Conservation (phyloP, 176 grass and related monocot species). For the Elymus sibiricus region DNA sequence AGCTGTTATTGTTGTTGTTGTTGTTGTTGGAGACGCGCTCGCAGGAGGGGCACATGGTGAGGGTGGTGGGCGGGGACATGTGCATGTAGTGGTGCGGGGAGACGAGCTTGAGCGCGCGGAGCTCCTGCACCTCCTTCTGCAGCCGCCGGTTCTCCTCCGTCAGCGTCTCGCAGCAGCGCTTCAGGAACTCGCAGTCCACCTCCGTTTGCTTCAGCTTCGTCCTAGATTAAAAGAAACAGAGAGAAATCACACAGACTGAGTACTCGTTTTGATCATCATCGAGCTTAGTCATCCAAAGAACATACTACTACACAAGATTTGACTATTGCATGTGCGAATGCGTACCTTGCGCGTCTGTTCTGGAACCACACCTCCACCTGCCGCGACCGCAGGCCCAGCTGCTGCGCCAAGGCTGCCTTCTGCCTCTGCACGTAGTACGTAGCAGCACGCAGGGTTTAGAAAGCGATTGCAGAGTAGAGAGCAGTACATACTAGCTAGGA, state of each 20-base stretch:
- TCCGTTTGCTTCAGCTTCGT: slow-evolving; percentile 97
- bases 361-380: slow-evolving; percentile 98
- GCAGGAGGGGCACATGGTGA: slow-evolving; percentile 93
- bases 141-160: slow-evolving; percentile 89
- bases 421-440: slow-evolving; percentile 50
- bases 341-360: slow-evolving; percentile 87
- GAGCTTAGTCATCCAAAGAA: background rate
- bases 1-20: background rate
- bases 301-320: no score
- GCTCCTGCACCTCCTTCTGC: slow-evolving; percentile 82
- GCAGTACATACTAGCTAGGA: background rate
- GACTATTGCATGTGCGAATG: slow-evolving; percentile 29
- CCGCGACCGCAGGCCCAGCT: slow-evolving; percentile 68
- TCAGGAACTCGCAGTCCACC: slow-evolving; percentile 92
- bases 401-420: slow-evolving; percentile 71
- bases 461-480: background rate
- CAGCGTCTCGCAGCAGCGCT: slow-evolving; percentile 91
- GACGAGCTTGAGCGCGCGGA: slow-evolving; percentile 73
- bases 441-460: background rate
- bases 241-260: background rate
- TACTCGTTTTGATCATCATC: background rate
- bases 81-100: slow-evolving; percentile 66
- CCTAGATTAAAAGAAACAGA: background rate
- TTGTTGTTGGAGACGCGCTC: slow-evolving; percentile 54
- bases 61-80: slow-evolving; percentile 75